Percentiles rank a stretch among this genome's conserved stretches.
phyloP scores from a whole-genome alignment of 371 early-diverging fungal species.

The Circinella umbellata region DNA sequence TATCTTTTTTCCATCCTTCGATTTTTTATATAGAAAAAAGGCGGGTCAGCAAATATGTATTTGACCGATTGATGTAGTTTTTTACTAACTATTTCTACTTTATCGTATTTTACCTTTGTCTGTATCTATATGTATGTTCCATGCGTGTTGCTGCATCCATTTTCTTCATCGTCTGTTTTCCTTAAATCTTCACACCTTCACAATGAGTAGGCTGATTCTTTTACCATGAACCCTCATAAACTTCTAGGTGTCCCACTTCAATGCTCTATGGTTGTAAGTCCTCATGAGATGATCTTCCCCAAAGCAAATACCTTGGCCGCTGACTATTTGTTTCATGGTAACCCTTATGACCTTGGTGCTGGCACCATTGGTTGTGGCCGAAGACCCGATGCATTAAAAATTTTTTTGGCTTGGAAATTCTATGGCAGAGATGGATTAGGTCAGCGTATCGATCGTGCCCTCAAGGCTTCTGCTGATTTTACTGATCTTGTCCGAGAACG shows the following conservation, averaged over 20 bases:
- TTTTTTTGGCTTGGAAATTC: conserved; percentile 85
- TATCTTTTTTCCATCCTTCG: not conserved
- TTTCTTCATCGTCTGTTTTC: not conserved
- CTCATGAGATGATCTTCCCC: conserved; percentile 51
- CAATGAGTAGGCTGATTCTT: conserved; percentile 59
- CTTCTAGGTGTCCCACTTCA: conserved; percentile 84
- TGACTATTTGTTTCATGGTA: conserved; percentile 80
- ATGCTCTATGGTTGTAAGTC: conserved; percentile 80
- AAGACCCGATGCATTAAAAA: conserved; percentile 81
- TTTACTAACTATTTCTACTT: not conserved
- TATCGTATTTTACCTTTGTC: not conserved
- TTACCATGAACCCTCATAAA: conserved; percentile 89
- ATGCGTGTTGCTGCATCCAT: not conserved
- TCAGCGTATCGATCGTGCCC: conserved; percentile 55
- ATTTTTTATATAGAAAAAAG: not conserved
- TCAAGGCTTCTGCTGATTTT: conserved; percentile 45
- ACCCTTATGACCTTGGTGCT: conserved; percentile 77
- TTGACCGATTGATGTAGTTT: not conserved
- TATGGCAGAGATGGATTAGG: conserved; percentile 66
- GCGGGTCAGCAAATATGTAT: too few relatives aligned
- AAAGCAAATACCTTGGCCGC: conserved; percentile 69
- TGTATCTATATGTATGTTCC: not conserved
- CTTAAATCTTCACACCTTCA: not conserved
- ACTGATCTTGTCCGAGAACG: conserved; percentile 34
- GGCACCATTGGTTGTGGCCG: conserved; percentile 89